Evolutionary conservation across 192 early-diverging fungal species (phyloP).

Genomic region (Coemansia sp.): DNA sequence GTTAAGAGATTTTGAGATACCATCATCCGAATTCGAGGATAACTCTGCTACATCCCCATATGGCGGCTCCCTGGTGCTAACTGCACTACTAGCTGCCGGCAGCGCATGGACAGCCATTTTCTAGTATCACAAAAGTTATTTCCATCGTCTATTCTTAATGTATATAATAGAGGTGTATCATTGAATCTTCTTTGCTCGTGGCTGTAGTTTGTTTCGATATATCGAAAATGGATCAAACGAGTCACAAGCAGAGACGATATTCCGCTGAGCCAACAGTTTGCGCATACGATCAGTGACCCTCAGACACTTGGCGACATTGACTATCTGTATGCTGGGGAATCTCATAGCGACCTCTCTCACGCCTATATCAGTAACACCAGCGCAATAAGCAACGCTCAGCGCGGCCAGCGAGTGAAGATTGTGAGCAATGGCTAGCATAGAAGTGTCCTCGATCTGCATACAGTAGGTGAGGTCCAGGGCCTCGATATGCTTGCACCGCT

Average conservation of each 20-base stretch:
- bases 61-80: not conserved
- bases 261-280: slow-evolving; percentile 10
- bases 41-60: slow-evolving; percentile 16
- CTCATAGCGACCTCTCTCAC: slow-evolving; percentile 44
- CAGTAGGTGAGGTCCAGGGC: slow-evolving; percentile 63
- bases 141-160: not conserved
- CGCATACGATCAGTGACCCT: slow-evolving; percentile 36
- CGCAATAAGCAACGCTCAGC: slow-evolving; percentile 60
- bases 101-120: slow-evolving; percentile 3
- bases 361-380: slow-evolving; percentile 54
- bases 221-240: slow-evolving; percentile 46
- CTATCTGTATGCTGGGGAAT: slow-evolving; percentile 39
- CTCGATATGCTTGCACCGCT: slow-evolving; percentile 54
- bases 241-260: slow-evolving; percentile 24
- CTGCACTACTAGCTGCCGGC: slow-evolving; percentile 1
- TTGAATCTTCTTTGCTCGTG: slow-evolving; percentile 4
- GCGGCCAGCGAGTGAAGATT: slow-evolving; percentile 34
- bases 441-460: slow-evolving; percentile 58
- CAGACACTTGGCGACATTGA: slow-evolving; percentile 58
- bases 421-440: slow-evolving; percentile 56
- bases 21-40: slow-evolving; percentile 15
- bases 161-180: not conserved
- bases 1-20: not conserved
- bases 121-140: not conserved
- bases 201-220: slow-evolving; percentile 2